A percentile compares a stretch with the other conserved stretches of the same genome.
Evolutionary conservation across 768 basidiomycete species (phyloP).

Genomic region (Termitomyces sp.): DNA sequence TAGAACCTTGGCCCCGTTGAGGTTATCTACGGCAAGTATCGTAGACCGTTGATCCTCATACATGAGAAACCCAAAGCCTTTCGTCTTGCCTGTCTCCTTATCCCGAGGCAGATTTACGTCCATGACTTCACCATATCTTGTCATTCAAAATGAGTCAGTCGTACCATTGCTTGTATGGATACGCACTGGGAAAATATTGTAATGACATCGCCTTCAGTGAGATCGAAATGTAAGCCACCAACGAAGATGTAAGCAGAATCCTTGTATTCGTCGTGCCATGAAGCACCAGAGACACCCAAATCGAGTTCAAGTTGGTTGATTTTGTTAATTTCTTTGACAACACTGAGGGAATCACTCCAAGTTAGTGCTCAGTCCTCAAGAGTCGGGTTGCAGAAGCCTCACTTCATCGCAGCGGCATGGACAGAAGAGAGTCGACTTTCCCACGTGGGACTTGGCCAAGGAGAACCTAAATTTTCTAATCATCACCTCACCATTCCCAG

Average conservation of each 20-base stretch:
- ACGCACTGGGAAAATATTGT: slow-evolving; percentile 96
- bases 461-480: slow-evolving; percentile 22
- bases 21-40: slow-evolving; percentile 93
- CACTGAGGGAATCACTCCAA: slow-evolving; percentile 38
- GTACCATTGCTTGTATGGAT: neutral
- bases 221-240: slow-evolving; percentile 80
- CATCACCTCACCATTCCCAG: slow-evolving; percentile 7
- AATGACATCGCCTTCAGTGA: slow-evolving; percentile 97
- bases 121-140: slow-evolving; percentile 93
- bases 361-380: slow-evolving; percentile 2
- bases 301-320: slow-evolving; percentile 91
- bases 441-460: slow-evolving; percentile 23
- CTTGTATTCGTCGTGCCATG: slow-evolving; percentile 98
- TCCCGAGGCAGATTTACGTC: slow-evolving; percentile 94
- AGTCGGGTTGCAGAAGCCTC: slow-evolving; percentile 21
- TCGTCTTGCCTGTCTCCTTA: slow-evolving; percentile 85
- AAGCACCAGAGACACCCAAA: slow-evolving; percentile 60
- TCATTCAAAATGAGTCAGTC: slow-evolving; percentile 1
- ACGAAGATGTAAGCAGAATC: slow-evolving; percentile 96
- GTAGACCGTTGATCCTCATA: slow-evolving; percentile 98
- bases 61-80: slow-evolving; percentile 96
- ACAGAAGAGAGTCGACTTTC: slow-evolving; percentile 22
- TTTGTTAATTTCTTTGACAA: slow-evolving; percentile 87
- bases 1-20: slow-evolving; percentile 89
- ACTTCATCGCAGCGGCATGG: slow-evolving; percentile 60